Percentiles rank a stretch among this genome's conserved stretches.
Conservation (phyloP, 2,329 filamentous ascomycete genomes). For the Colletotrichum spinosum region DNA sequence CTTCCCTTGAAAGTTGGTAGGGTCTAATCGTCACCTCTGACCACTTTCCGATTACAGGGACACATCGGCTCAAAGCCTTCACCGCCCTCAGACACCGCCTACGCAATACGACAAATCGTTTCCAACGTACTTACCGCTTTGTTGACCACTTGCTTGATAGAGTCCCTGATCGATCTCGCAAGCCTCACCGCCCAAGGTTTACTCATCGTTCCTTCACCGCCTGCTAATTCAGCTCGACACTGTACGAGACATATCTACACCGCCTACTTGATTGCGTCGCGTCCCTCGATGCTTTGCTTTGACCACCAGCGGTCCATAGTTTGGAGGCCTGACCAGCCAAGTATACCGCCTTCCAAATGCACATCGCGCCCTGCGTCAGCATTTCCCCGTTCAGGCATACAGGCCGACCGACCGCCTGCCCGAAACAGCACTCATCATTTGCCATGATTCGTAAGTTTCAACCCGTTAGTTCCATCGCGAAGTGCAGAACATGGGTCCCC, state of each 20-base stretch:
- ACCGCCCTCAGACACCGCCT: conserved; percentile 4
- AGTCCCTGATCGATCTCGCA: background rate
- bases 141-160: conserved; percentile 1
- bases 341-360: too few species aligned
- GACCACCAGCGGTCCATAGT: background rate
- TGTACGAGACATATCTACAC: conserved; percentile 2
- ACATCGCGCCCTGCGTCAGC: background rate
- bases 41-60: background rate
- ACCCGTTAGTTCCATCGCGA: background rate
- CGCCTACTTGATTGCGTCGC: conserved; percentile 1
- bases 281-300: background rate
- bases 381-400: background rate
- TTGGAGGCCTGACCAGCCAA: background rate
- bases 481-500: conserved; percentile 3
- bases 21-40: background rate
- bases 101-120: background rate
- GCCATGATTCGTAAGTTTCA: background rate
- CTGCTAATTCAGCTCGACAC: background rate
- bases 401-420: background rate
- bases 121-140: background rate
- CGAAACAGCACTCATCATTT: background rate
- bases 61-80: background rate
- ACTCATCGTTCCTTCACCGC: background rate
- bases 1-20: conserved; percentile 4
- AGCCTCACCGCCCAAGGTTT: background rate